These are phyloP conservation scores for Medicago lupulina DNA, from an alignment of 306 rosid genomes.

Conservation along the genomic window DNA sequence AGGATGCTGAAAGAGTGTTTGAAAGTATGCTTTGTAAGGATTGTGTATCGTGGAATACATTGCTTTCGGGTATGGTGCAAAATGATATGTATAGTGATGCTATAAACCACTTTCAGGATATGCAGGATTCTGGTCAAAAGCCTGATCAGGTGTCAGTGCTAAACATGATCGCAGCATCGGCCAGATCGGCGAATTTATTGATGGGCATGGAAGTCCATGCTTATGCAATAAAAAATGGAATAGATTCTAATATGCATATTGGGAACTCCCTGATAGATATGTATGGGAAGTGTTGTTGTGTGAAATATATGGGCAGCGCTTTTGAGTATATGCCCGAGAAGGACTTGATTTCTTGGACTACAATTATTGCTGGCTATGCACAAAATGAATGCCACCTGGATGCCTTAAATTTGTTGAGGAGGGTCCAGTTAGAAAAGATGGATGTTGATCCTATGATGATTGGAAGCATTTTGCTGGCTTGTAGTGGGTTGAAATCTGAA, in stretches of 20 bases:
- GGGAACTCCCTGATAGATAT: constrained; percentile 74
- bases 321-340: constrained; percentile 56
- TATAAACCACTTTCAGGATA: constrained; percentile 51
- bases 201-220: constrained; percentile 78
- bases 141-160: constrained; percentile 68
- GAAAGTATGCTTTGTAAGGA: constrained; percentile 55
- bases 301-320: constrained; percentile 57
- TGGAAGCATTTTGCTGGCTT: constrained; percentile 69
- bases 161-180: constrained; percentile 63
- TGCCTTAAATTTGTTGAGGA: constrained; percentile 57
- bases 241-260: constrained; percentile 61
- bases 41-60: constrained; percentile 68
- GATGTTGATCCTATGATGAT: constrained; percentile 66
- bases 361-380: constrained; percentile 72
- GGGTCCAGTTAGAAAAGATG: constrained; percentile 51
- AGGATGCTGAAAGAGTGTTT: constrained; percentile 56
- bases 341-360: constrained; percentile 78
- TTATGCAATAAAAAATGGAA: constrained; percentile 59
- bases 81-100: constrained; percentile 59
- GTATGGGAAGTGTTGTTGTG: constrained; percentile 66
- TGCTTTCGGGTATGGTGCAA: constrained; percentile 75
- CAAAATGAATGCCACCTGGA: constrained; percentile 53
- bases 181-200: constrained; percentile 57
- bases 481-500: constrained; percentile 52
- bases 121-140: constrained; percentile 51